Conservation (phyloP, 805 yeast genomes). For the Metschnikowia koreensis region DNA sequence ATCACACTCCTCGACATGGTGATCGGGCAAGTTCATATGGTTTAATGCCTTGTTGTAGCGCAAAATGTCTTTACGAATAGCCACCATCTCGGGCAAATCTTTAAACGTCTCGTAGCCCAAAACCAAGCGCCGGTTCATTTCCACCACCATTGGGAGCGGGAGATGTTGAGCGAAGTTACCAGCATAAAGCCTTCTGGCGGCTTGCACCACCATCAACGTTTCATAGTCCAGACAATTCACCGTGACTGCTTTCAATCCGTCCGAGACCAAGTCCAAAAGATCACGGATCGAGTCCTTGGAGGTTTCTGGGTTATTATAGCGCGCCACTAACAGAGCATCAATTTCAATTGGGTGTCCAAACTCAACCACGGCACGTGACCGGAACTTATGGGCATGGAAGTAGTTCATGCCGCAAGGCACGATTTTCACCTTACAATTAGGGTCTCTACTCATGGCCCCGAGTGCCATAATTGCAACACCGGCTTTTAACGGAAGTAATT, state of each 20-base stretch:
- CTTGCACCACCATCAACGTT: conserved; percentile 83
- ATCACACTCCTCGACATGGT: conserved; percentile 55
- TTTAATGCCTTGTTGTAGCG: conserved; percentile 62
- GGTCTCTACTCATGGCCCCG: conserved; percentile 83
- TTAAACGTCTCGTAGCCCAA: conserved; percentile 75
- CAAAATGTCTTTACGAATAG: conserved; percentile 60
- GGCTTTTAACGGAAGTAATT: conserved; percentile 86
- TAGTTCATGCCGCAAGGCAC: conserved; percentile 98
- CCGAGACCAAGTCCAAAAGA: conserved; percentile 65
- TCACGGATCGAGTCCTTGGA: conserved; percentile 73
- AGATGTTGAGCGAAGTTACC: conserved; percentile 67
- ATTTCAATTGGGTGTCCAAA: conserved; percentile 87
- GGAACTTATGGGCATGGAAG: conserved; percentile 91
- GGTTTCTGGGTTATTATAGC: conserved; percentile 63
- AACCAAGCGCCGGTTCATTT: conserved; percentile 84
- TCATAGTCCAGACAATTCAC: conserved; percentile 88
- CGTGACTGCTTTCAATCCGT: conserved; percentile 79
- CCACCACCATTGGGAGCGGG: conserved; percentile 82
- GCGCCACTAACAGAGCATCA: conserved; percentile 50
- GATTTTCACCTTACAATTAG: conserved; percentile 73
- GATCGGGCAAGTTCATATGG: conserved; percentile 53
- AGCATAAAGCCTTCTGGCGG: conserved; percentile 85
- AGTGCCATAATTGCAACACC: conserved; percentile 98
- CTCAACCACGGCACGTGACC: conserved; percentile 93
- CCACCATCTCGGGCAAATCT: conserved; percentile 64